Evolutionary conservation across 208 protist genomes (phyloP).

Genomic region (Strigomonas culicis): DNA sequence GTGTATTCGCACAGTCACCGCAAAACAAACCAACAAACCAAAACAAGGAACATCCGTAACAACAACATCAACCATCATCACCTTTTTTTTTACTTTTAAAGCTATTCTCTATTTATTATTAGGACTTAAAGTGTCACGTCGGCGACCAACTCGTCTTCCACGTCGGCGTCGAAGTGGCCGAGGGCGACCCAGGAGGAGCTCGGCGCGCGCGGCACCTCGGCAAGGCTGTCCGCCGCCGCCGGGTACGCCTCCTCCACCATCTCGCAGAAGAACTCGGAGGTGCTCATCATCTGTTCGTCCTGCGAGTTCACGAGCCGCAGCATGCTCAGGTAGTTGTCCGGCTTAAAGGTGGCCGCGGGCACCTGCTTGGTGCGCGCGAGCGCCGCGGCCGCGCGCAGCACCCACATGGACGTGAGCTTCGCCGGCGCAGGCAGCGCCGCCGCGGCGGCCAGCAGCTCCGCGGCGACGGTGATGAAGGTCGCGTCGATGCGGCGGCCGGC

Average conservation of each 20-base stretch:
- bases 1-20: too few relatives aligned
- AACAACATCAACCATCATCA: background rate
- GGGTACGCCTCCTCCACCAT: constrained; percentile 50
- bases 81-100: background rate
- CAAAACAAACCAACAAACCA: background rate
- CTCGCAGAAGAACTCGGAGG: constrained; percentile 78
- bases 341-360: constrained; percentile 30
- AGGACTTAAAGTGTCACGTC: constrained; percentile 54
- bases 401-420: constrained; percentile 79
- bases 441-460: constrained; percentile 44
- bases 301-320: constrained; percentile 55
- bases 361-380: constrained; percentile 55
- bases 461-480: constrained; percentile 59
- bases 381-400: constrained; percentile 78
- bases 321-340: constrained; percentile 59
- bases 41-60: background rate
- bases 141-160: constrained; percentile 84
- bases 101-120: constrained; percentile 1
- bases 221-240: constrained; percentile 15
- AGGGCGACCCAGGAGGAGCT: constrained; percentile 63
- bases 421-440: constrained; percentile 52
- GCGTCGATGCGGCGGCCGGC: constrained; percentile 53
- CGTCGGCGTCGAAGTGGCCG: constrained; percentile 82
- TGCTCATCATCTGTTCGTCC: constrained; percentile 81
- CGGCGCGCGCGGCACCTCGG: constrained; percentile 38